These are phyloP conservation scores for Ganoderma lingzhi DNA, from an alignment of 1,284 basidiomycete species.

Conservation along the genomic window DNA sequence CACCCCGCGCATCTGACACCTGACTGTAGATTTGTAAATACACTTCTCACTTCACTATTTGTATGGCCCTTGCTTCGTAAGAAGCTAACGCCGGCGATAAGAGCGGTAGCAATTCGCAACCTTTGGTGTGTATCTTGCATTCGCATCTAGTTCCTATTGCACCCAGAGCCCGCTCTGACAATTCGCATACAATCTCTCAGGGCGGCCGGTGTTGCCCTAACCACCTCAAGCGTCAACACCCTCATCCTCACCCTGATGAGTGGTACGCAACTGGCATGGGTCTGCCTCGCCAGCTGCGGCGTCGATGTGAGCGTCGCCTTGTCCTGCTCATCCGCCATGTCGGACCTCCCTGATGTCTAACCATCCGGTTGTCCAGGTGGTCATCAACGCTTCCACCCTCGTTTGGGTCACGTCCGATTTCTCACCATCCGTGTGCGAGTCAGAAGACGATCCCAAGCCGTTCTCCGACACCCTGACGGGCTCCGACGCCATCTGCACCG, in stretches of 20 bases:
- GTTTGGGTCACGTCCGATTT: conserved; percentile 40
- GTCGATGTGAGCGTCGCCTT: conserved; percentile 47
- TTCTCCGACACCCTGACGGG: conserved; percentile 11
- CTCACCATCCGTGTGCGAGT: not conserved
- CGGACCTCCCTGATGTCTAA: not conserved
- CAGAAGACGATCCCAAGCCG: conserved; percentile 6
- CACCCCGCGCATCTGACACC: not conserved
- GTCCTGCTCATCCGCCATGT: not conserved
- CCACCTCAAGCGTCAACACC: conserved; percentile 55
- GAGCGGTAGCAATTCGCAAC: conserved; percentile 49
- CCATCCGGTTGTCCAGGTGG: conserved; percentile 11
- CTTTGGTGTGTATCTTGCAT: conserved; percentile 42
- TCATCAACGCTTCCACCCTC: conserved; percentile 37
- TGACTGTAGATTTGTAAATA: conserved; percentile 45
- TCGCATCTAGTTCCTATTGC: too few relatives aligned
- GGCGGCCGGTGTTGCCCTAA: conserved; percentile 54
- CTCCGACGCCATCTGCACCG: conserved; percentile 16
- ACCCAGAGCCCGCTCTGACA: not conserved
- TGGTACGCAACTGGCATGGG: conserved; percentile 60
- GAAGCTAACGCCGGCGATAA: conserved; percentile 43
- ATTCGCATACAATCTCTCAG: conserved; percentile 31
- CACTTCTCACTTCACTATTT: conserved; percentile 55
- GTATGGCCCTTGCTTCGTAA: conserved; percentile 52
- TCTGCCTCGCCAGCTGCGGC: conserved; percentile 61
- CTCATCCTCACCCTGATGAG: conserved; percentile 55